Evolutionary conservation across 2,329 filamentous ascomycete species (phyloP).

Genomic region (Aureobasidium melanogenum): DNA sequence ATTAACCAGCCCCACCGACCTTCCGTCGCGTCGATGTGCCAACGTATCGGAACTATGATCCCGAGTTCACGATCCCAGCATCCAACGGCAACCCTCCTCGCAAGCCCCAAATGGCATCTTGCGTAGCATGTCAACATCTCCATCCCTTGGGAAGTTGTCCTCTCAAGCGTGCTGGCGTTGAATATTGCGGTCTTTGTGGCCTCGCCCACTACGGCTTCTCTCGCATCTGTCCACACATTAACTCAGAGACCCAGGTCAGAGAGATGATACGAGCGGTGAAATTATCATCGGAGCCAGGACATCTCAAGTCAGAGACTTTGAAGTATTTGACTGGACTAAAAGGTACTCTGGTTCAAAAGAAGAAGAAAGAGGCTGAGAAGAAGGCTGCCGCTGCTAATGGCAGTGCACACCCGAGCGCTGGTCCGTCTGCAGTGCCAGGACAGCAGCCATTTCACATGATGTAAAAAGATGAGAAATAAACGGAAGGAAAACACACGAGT

Average conservation of each 20-base stretch:
- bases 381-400: background rate
- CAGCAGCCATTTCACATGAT: background rate
- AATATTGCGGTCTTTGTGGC: conserved; percentile 57
- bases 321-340: conserved; percentile 51
- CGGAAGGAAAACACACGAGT: background rate
- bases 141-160: conserved; percentile 53
- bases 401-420: background rate
- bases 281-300: conserved; percentile 45
- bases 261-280: conserved; percentile 56
- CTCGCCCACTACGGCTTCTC: conserved; percentile 50
- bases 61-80: conserved; percentile 9
- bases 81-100: background rate
- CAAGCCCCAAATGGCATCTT: conserved; percentile 27
- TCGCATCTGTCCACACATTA: conserved; percentile 53
- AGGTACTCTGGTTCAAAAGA: conserved; percentile 44
- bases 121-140: conserved; percentile 44
- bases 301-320: conserved; percentile 45
- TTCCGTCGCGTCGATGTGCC: conserved; percentile 18
- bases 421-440: background rate
- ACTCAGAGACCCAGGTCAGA: conserved; percentile 52
- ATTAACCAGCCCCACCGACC: background rate
- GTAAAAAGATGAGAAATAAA: background rate
- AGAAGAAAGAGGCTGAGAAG: conserved; percentile 28
- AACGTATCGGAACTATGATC: conserved; percentile 10
- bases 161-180: conserved; percentile 49